Conservation (phyloP, 768 basidiomycete species). For the Naganishia antarctica region DNA sequence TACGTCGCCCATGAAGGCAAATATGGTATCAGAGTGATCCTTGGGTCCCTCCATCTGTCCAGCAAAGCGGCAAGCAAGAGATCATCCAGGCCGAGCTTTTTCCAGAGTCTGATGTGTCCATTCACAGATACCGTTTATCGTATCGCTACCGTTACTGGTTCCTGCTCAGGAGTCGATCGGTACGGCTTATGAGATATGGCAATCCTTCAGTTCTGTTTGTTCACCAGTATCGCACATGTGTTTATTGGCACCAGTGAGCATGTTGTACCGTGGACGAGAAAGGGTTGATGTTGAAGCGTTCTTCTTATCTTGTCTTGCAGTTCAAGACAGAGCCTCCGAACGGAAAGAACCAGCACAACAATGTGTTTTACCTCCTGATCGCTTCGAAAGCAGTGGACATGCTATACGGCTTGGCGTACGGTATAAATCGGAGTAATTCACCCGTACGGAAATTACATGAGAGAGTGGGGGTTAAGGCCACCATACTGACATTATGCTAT, state of each 20-base stretch:
- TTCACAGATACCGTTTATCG: constrained; percentile 37
- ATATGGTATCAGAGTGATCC: constrained; percentile 31
- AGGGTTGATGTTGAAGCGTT: background rate
- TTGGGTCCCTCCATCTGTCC: constrained; percentile 38
- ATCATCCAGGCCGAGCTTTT: too few species aligned
- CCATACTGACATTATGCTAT: background rate
- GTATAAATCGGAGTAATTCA: background rate
- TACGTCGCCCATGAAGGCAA: too few species aligned
- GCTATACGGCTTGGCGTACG: constrained; percentile 15
- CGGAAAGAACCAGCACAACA: constrained; percentile 36
- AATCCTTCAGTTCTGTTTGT: constrained; percentile 39
- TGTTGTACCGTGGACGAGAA: too few species aligned
- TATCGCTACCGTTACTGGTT: constrained; percentile 40
- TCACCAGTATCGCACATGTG: constrained; percentile 39
- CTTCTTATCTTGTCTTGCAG: background rate
- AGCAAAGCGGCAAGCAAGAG: constrained; percentile 38
- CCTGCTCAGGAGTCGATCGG: constrained; percentile 38
- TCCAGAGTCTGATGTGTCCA: too few species aligned
- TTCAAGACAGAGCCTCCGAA: constrained; percentile 17
- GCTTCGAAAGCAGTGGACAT: constrained; percentile 34
- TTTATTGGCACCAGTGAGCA: constrained; percentile 40
- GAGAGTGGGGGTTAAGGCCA: too few species aligned
- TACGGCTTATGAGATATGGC: constrained; percentile 45
- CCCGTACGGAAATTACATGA: too few species aligned
- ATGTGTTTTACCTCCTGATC: constrained; percentile 44